Base-by-base conservation (phyloP, 768 basidiomycete genomes). In the Pleurotus djamor region DNA sequence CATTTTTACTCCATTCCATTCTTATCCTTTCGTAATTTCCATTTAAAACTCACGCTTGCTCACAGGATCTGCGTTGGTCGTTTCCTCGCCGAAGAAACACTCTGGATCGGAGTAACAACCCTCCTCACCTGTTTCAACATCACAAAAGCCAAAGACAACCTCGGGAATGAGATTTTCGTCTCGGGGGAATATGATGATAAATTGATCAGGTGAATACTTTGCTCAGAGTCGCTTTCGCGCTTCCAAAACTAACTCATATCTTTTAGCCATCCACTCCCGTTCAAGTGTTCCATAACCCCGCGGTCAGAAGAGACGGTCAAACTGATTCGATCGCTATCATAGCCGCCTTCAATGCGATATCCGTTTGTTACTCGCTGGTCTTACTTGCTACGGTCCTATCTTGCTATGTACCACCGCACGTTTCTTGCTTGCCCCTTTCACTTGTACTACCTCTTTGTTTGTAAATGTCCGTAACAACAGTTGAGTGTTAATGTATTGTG, bases 51-150 rank as follows among this genome's bases (percentile, higher is more conserved):
- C 66, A 0, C 72, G 14, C 71, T 69, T 58, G 68, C 72, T 43
- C 61, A 69, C 38, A 63, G 71, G 48, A 70, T 72, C 13, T 77
- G 76, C 55, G 64, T 68, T 14, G 76, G 76, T 13, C 61, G 65
- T 21, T 65, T 72, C 55, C 60, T 75, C 16, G 75, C 75, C 0
- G 71, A 73, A 52, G 61, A 70, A 12, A 67, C 69, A 13, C 47
- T 76, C 35, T 76, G 74, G 58, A 72, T 75, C 36, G 63, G 65
- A 34, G 67, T 73, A 28, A 74, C 74, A 14, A 59, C 63, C 35
- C 56, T 70, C 4, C 64, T 77, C 17, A 28, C 57, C 36, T 48
- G 45, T 28, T 58, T 58, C 57, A 49, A 58, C n/a, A 35, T 58
- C 57, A 16, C 45, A 5, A 48, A 48, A 32, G 57, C 57, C 5